A percentile compares a stretch with the other conserved stretches of the same genome.
Evolutionary conservation across 805 yeast genomes (phyloP).

Genomic region (Metschnikowia gelsemii): DNA sequence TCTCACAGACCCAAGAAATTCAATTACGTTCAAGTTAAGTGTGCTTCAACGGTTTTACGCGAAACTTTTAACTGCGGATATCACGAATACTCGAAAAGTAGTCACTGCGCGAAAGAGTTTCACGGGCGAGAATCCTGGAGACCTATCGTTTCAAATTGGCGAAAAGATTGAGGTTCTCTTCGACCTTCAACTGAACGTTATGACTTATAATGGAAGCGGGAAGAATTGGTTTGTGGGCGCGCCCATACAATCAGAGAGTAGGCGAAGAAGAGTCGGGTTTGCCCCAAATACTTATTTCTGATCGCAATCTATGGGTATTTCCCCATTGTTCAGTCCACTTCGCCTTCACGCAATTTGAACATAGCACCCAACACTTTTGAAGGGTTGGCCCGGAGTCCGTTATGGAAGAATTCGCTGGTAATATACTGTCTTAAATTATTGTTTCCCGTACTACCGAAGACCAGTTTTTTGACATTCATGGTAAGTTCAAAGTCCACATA

Average conservation of each 20-base stretch:
- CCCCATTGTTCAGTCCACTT: conserved; percentile 36
- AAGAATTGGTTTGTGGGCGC: conserved; percentile 38
- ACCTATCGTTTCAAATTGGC: conserved; percentile 35
- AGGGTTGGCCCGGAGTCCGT: conserved; percentile 47
- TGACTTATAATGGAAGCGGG: conserved; percentile 22
- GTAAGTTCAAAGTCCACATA: conserved; percentile 50
- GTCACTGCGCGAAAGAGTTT: conserved; percentile 27
- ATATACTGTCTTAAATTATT: conserved; percentile 41
- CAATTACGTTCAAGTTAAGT: conserved; percentile 29
- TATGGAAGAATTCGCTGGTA: conserved; percentile 52
- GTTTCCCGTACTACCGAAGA: conserved; percentile 29
- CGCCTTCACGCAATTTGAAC: conserved; percentile 40
- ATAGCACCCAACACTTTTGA: conserved; percentile 39
- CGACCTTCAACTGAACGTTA: conserved; percentile 29
- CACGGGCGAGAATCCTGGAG: conserved; percentile 37
- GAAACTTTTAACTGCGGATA: conserved; percentile 5
- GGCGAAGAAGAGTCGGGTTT: conserved; percentile 32
- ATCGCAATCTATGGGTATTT: too few relatives aligned
- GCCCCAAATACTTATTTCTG: conserved; percentile 30
- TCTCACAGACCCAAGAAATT: conserved; percentile 11
- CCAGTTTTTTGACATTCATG: conserved; percentile 32
- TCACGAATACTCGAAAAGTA: neutral
- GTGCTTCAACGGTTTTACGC: conserved; percentile 26
- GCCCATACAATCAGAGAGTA: conserved; percentile 5
- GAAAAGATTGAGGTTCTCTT: conserved; percentile 34